Base-by-base conservation (phyloP, 192 early-diverging fungal genomes). In the Coemansia sp. region DNA sequence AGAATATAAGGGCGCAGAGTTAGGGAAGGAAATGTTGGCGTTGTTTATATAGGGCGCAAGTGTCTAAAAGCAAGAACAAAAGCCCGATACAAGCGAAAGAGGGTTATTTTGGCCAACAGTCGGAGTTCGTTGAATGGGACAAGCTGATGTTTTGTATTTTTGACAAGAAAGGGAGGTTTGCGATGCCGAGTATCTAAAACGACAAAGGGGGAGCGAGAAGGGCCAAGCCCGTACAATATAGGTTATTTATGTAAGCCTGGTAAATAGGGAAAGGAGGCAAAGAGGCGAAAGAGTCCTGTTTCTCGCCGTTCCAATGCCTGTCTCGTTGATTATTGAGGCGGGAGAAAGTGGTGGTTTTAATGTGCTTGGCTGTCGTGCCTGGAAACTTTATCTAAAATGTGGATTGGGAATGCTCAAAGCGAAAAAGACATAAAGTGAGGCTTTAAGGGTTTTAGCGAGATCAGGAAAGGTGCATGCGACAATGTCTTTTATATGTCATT, bases 231-330 rank as follows among this genome's bases (percentile, higher is more conserved):
- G 28, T 29, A 54, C 52, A 54, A 54, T 54, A 54, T 54, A 54
- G n/a, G 33, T 14, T 33, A 54, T 54, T 54, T 54, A 54, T 54
- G 52, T 54, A 54, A 54, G 52, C 52, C 27, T 30, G 52, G 20
- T 54, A 54, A 54, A 54, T 33, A 54, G 30, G 52, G 52, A 54
- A 54, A 54, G 19, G n/a, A n/a, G 52, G 30, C 15, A 33, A 54
- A 48, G 45, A 25, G 8, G 45, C 45, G 23, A n/a, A n/a, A n/a
- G n/a, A 48, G 23, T 48, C 1, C 34, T 48, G n/a, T 48, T 25
- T 48, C n/a, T 47, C 17, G 14, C 38, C 45, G 22, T 48, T 48
- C 23, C 23, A 23, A 48, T 23, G 45, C n/a, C n/a, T n/a, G n/a
- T n/a, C n/a, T 15, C 45, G 45, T 48, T 48, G 45, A 48, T 48